Base-by-base conservation (phyloP, 2,329 filamentous ascomycete genomes). In the Torrubiella hemipterigena region DNA sequence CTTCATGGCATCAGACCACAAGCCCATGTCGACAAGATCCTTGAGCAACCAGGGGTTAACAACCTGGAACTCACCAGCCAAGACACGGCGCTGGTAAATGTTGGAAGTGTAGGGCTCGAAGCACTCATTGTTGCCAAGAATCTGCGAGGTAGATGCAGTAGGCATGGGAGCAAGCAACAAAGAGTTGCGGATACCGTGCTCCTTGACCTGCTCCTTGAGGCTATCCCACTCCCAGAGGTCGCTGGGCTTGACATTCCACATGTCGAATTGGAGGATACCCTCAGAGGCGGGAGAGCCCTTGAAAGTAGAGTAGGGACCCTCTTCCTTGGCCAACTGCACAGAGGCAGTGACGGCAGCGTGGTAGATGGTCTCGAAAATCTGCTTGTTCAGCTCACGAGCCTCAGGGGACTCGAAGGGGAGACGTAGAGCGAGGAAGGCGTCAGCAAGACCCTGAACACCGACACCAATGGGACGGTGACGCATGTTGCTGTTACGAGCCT, bases 1-100 rank as follows among this genome's bases (percentile, higher is more conserved):
- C 79, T 98, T 98, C 91, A 98, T 98, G 65, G 86, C 85, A 62
- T 98, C 89, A 29, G 89, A 95, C 91, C 91, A 98, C 27, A 98
- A 71, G 38, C 91, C 91, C 66, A 95, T 83, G 52, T 98, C 91
- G 45, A 98, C 91, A 18, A 98, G 77, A 50, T 98, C 91, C 70
- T 94, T 95, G 38, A 98, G 76, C 40, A 98, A 65, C 91, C 91
- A 98, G 31, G 91, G 91, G 68, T 98, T 98, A 57, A 98, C 91
- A 33, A 98, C 85, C 65, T 98, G 91, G 77, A 98, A 98, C 59
- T 98, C 91, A 48, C 91, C 91, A 45, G 91, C 91, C 47, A 98
- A 70, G 34, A 98, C 91, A 70, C 91, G 89, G 42, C 91, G 89
- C 47, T 89, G 93, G 69, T 98, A 98, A 58, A 98, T 98, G 71